A percentile compares a stretch with the other conserved stretches of the same genome.
These are phyloP conservation scores for Arthrobotrys pseudoclavata DNA, from an alignment of 2,329 filamentous ascomycete species.

Conservation along the genomic window DNA sequence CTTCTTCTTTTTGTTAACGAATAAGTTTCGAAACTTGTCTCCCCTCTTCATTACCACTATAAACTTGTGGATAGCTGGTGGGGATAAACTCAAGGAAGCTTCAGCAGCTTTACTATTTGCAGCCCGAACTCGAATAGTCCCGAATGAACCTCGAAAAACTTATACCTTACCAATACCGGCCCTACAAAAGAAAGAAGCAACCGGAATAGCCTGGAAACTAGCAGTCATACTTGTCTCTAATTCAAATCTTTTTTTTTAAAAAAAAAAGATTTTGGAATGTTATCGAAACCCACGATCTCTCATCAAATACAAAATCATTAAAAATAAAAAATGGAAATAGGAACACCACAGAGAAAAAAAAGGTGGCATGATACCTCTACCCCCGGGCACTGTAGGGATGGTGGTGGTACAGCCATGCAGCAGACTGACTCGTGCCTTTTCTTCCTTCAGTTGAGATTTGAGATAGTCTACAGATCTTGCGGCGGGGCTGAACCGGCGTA, in stretches of 20 bases:
- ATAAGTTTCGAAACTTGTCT: background rate
- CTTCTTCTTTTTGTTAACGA: no score
- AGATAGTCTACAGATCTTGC: background rate
- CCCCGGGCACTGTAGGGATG: constrained; percentile 7
- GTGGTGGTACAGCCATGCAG: constrained; percentile 14
- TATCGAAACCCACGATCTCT: no score
- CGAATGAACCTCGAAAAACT: background rate
- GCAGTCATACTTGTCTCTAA: no score
- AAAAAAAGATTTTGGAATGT: no score
- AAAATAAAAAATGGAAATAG: background rate
- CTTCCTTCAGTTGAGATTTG: background rate
- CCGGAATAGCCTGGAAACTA: background rate
- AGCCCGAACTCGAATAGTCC: background rate
- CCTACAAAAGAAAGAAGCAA: background rate
- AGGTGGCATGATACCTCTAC: constrained; percentile 36
- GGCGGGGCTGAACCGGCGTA: constrained; percentile 1
- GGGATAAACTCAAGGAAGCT: constrained; percentile 10
- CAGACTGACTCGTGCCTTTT: constrained; percentile 37
- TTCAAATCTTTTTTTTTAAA: background rate
- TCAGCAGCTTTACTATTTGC: constrained; percentile 15
- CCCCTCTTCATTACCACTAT: no score
- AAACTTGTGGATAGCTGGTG: no score
- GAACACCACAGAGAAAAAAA: background rate
- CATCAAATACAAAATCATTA: background rate
- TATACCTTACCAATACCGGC: background rate